phyloP scores from a whole-genome alignment of 768 basidiomycete genomes.

The Daedalea quercina region DNA sequence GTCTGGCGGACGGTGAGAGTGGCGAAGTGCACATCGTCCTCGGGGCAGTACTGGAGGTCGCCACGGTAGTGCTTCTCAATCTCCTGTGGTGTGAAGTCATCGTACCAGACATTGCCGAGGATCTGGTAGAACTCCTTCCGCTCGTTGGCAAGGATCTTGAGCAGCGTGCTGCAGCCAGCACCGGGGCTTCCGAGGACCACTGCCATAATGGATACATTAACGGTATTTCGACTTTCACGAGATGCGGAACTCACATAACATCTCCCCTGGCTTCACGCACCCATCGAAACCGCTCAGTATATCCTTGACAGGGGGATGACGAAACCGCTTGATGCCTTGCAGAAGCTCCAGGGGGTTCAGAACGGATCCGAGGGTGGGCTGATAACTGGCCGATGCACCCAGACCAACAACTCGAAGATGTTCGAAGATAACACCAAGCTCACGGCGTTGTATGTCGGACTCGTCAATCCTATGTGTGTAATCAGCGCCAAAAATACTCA shows the following conservation, averaged over 20 bases:
- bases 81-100: constrained; percentile 62
- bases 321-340: constrained; percentile 34
- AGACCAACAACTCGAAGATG: constrained; percentile 54
- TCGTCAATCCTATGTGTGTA: constrained; percentile 33
- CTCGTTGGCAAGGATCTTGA: constrained; percentile 77
- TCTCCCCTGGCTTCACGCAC: constrained; percentile 54
- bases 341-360: constrained; percentile 46
- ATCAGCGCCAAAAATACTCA: too few relatives aligned
- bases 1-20: constrained; percentile 78
- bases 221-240: too few relatives aligned
- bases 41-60: constrained; percentile 75
- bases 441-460: constrained; percentile 41
- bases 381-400: constrained; percentile 47
- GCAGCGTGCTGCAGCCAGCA: constrained; percentile 78
- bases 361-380: constrained; percentile 55
- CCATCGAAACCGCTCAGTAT: constrained; percentile 51
- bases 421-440: constrained; percentile 57
- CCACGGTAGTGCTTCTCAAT: constrained; percentile 65
- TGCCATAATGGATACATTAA: constrained; percentile 26
- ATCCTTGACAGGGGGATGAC: constrained; percentile 56
- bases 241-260: constrained; percentile 68
- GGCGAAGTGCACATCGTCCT: constrained; percentile 84
- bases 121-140: constrained; percentile 61
- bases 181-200: constrained; percentile 85
- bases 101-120: constrained; percentile 68